Evolutionary conservation across 2,329 filamentous ascomycete species (phyloP).

Genomic region (Phoma sp.): DNA sequence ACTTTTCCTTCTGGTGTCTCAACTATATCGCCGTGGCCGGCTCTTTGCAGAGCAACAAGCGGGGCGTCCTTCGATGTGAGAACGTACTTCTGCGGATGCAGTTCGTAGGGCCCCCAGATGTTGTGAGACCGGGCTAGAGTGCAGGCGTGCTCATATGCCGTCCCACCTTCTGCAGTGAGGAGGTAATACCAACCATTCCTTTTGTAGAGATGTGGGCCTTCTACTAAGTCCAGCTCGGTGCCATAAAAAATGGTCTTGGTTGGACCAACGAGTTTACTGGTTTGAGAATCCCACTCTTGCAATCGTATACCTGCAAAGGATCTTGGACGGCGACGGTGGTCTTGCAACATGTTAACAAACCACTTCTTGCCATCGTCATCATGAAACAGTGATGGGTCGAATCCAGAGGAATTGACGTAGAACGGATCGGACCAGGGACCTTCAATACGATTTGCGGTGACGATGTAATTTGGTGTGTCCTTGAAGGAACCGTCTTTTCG

Average conservation of each 20-base stretch:
- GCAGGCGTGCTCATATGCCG: slow-evolving; percentile 49
- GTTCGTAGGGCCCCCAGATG: slow-evolving; percentile 52
- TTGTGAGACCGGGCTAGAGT: slow-evolving; percentile 49
- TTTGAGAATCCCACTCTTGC: slow-evolving; percentile 62
- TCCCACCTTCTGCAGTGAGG: slow-evolving; percentile 49
- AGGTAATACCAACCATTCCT: slow-evolving; percentile 47
- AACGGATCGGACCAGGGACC: slow-evolving; percentile 69
- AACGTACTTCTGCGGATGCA: slow-evolving; percentile 51
- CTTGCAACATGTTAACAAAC: slow-evolving; percentile 48
- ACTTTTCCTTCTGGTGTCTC: slow-evolving; percentile 43
- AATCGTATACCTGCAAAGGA: slow-evolving; percentile 64
- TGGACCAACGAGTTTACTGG: slow-evolving; percentile 61
- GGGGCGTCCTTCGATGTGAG: slow-evolving; percentile 49
- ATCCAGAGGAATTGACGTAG: slow-evolving; percentile 66
- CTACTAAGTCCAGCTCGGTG: slow-evolving; percentile 57
- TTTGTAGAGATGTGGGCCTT: slow-evolving; percentile 48
- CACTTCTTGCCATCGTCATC: slow-evolving; percentile 47
- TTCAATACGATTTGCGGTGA: slow-evolving; percentile 57
- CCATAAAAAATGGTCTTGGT: slow-evolving; percentile 61
- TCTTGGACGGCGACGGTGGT: slow-evolving; percentile 41
- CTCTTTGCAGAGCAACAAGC: slow-evolving; percentile 40
- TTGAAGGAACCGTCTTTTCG: slow-evolving; percentile 71
- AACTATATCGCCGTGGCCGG: slow-evolving; percentile 48
- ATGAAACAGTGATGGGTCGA: slow-evolving; percentile 59
- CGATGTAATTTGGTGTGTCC: slow-evolving; percentile 69